A percentile compares a stretch with the other conserved stretches of the same genome.
These are phyloP conservation scores for Pythium periplocum DNA, from an alignment of 352 stramenopile species.

Conservation along the genomic window DNA sequence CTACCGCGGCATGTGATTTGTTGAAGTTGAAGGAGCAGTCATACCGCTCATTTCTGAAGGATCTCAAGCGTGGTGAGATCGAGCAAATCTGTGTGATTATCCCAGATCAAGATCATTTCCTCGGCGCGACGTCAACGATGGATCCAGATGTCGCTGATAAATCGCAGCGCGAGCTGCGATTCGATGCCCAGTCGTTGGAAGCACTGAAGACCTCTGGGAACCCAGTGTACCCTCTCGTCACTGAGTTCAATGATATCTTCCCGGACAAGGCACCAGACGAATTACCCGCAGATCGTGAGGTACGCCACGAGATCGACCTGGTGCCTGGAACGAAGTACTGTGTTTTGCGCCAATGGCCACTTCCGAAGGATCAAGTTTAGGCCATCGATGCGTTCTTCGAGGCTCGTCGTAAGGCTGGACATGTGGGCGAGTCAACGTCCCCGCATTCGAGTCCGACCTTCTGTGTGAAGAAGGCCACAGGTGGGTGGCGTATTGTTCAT, in stretches of 20 bases:
- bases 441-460: no score
- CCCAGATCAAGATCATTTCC: slow-evolving; percentile 2
- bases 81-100: slow-evolving; percentile 7
- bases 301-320: not conserved
- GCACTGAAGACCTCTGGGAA: slow-evolving; percentile 3
- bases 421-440: no score
- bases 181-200: slow-evolving; percentile 4
- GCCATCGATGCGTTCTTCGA: no score
- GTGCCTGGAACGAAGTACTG: no score
- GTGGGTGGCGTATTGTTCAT: no score
- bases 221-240: slow-evolving; percentile 4
- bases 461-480: no score
- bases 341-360: no score
- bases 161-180: slow-evolving; percentile 5
- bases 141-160: slow-evolving; percentile 4
- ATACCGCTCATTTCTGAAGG: not conserved
- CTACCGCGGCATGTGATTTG: slow-evolving; percentile 3
- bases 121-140: slow-evolving; percentile 9
- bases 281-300: slow-evolving; percentile 1
- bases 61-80: slow-evolving; percentile 5
- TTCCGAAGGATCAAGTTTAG: no score
- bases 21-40: slow-evolving; percentile 1
- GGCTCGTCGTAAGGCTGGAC: no score
- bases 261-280: slow-evolving; percentile 5
- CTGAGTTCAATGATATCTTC: slow-evolving; percentile 8